Base-by-base conservation (phyloP, 1,284 basidiomycete genomes). In the Moesziomyces globuligerus region DNA sequence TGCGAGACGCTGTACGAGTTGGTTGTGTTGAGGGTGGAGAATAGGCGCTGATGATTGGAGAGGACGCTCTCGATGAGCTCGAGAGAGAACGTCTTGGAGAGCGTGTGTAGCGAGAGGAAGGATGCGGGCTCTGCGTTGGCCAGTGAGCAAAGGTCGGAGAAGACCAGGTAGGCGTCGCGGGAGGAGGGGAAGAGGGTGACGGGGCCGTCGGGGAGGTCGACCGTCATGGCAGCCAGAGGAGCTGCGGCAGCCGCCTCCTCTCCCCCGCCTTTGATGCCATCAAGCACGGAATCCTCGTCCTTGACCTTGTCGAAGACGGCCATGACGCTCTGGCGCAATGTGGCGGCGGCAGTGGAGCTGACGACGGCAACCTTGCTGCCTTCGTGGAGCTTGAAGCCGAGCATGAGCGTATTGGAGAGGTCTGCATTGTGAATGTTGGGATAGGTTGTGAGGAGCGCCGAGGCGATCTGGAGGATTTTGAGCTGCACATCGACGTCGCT, bases 41-140 rank as follows among this genome's bases (percentile, higher is more conserved):
- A 95, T 0, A 94, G 86, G 13, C 87, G 87, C 70, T 94, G 90
- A 79, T 98, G 97, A 72, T 96, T 97, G 13, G 93, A 95, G 49
- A 98, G 85, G 5, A 98, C 92, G 78, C 94, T 97, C 84, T 98
- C 96, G 54, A 98, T 92, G 50, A 98, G 85, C 83, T 98, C 95
- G 24, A 98, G 85, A 0, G 93, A 92, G 76, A 98, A 98, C 0
- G 95, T 97, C 82, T 94, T 90, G 72, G 92, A 91, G 23, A 98
- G 85, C 40, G 87, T 88, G n/a, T 90, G 88, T 29, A 98, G 87
- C 73, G 90, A 89, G 58, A 98, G 85, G 81, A 97, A 93, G 49
- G 87, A 86, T 0, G 94, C 91, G 8, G 60, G 25, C 81, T 96
- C 92, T n/a, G 70, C 76, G 34, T 70, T 75, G 7, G 80, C 80